Base-by-base conservation (phyloP, 73 alveolate genomes). In the Stentor coeruleus region DNA sequence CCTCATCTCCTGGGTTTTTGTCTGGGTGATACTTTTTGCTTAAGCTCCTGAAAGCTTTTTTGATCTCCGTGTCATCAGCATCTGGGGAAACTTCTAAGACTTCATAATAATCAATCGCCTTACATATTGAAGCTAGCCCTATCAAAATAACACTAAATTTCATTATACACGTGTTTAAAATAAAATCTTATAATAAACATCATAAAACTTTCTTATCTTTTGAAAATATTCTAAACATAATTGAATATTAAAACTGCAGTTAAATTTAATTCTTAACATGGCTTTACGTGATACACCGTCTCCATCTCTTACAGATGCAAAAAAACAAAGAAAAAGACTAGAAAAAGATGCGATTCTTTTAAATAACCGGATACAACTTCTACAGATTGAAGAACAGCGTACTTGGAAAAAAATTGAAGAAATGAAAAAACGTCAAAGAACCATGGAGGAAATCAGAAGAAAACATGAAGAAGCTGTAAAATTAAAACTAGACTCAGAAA, bases 1-100 rank as follows among this genome's bases (percentile, higher is more conserved):
- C 72, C 40, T 88, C 84, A 42, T 94, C 93, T 36, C 93, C 98
- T 58, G 93, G 91, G 79, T 92, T 92, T 87, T 94, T 95, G 88
- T 95, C 99, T 30, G 99, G 99, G 81, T 95, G 98, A 77, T 94
- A 93, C 83, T 87, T 72, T 82, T 87, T 81, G 15, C 98, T 87
- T 57, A 95, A 86, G 80, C 93, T 91, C 84, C 95, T 89, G 89
- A 90, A 95, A 35, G 99, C 97, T 82, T 85, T 93, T 86, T 89
- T 91, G 77, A 95, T 95, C 30, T 93, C 98, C 26, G 89, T 76
- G 59, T 93, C 95, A 59, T 91, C 72, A 3, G 99, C 99, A 72
- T 92, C 95, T 60, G 90, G 88, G 73, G 86, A 77, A 20, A 95
- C 86, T 39, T 91, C 97, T 38, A 93, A 80, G 35, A 90, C 55